A percentile compares a stretch with the other conserved stretches of the same genome.
These are phyloP conservation scores for Rosellinia necatrix DNA, from an alignment of 2,329 filamentous ascomycete genomes.

Conservation along the genomic window DNA sequence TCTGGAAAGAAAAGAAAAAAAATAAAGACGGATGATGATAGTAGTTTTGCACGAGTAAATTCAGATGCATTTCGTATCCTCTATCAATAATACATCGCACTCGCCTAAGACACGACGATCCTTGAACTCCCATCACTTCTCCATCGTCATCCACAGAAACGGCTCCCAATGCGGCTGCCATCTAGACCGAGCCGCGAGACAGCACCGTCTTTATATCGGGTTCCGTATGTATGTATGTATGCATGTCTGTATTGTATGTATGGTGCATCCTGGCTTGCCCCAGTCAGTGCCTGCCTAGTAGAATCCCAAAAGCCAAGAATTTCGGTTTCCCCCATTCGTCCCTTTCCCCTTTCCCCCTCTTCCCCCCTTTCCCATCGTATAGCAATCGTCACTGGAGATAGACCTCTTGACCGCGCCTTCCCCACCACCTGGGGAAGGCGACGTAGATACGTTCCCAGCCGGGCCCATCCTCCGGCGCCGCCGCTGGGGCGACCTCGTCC, in stretches of 20 bases:
- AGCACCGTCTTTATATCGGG: constrained; percentile 16
- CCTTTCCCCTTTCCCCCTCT: too few relatives aligned
- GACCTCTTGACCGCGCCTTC: constrained; percentile 4
- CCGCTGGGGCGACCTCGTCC: constrained; percentile 26
- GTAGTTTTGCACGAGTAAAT: not conserved
- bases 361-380: too few relatives aligned
- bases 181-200: constrained; percentile 39
- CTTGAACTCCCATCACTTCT: constrained; percentile 15
- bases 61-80: constrained; percentile 1
- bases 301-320: too few relatives aligned
- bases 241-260: too few relatives aligned
- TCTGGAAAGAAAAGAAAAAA: too few relatives aligned
- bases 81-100: too few relatives aligned
- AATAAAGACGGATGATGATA: too few relatives aligned
- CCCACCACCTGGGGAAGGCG: constrained; percentile 27
- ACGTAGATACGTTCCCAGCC: constrained; percentile 29
- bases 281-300: too few relatives aligned
- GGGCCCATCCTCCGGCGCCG: constrained; percentile 21
- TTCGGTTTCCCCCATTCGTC: too few relatives aligned
- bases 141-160: constrained; percentile 14
- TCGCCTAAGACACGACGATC: not conserved
- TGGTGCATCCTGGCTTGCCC: too few relatives aligned
- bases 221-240: not conserved
- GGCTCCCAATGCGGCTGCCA: constrained; percentile 27
- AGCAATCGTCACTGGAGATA: not conserved